phyloP scores from a whole-genome alignment of 2,329 filamentous ascomycete genomes.

The Mollisiaceae sp. region DNA sequence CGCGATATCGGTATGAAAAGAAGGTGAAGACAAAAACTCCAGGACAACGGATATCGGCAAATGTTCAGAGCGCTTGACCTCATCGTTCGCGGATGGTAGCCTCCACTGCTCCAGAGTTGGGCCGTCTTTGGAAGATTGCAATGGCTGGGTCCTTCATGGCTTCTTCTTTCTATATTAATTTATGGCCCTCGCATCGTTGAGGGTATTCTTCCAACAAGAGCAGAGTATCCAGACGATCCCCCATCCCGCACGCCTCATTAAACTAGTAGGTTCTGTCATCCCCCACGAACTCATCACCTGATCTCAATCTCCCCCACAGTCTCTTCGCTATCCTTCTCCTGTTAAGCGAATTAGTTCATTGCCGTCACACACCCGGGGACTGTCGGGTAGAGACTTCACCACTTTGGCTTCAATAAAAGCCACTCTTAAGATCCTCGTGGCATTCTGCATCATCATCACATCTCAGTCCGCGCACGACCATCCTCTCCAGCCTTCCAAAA shows the following conservation, averaged over 20 bases:
- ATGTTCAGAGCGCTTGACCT: too few relatives aligned
- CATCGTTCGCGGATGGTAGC: too few relatives aligned
- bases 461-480: background rate
- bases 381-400: background rate
- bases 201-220: background rate
- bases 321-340: background rate
- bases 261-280: background rate
- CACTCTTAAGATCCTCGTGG: background rate
- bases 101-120: too few relatives aligned
- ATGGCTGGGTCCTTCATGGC: background rate
- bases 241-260: background rate
- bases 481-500: background rate
- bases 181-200: background rate
- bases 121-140: too few relatives aligned
- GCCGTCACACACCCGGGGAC: background rate
- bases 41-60: too few relatives aligned
- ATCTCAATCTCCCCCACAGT: background rate
- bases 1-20: too few relatives aligned
- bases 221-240: background rate
- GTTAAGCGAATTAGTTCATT: background rate
- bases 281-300: background rate
- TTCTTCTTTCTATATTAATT: background rate
- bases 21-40: too few relatives aligned
- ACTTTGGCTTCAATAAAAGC: background rate
- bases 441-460: background rate